Base-by-base conservation (phyloP, 805 yeast species). In the Myxozyma mucilagina region DNA sequence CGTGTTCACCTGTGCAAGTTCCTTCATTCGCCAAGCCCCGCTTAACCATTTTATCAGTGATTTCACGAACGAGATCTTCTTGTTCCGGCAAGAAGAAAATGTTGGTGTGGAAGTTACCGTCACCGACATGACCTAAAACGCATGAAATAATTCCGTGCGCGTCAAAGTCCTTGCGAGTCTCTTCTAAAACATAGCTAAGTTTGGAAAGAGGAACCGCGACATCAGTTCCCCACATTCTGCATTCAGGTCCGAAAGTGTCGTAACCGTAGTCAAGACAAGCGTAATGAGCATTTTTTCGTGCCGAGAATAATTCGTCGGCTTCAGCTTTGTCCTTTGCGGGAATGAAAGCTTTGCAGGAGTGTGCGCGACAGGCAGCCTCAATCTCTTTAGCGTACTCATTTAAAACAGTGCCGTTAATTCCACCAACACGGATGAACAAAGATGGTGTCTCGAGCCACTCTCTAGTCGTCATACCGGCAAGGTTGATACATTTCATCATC, bases 1-100 rank as follows among this genome's bases (percentile, higher is more conserved):
- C 97, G 70, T 90, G 97, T 69, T 90, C 97, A 36, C 96, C 97
- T 0, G 94, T 87, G 66, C 91, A 86, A 0, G 97, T 90, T 2
- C 97, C 97, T 49, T 90, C 96, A 35, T 83, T 80, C 7, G 73
- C 82, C 7, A 86, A 70, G 0, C 94, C 94, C 29, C 89, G 73
- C 53, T 80, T 75, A 35, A 89, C 90, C 87, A 89, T 85, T 51
- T 86, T 77, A 66, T 86, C 85, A 13, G 88, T 96, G 35, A 86
- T 74, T 1, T 71, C 73, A 64, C 81, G 82, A 29, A 83, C 86
- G 55, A 75, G 76, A 58, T 72, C 69, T 75, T 83, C 75, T 10
- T 72, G 68, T 60, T 78, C 76, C 7, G 82, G 81, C 59, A 85
- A 81, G 74, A 84, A 87, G 57, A 86, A 76, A 39, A 90, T 70